phyloP scores from a whole-genome alignment of 495 filamentous ascomycete genomes.

The Tuber indicum region DNA sequence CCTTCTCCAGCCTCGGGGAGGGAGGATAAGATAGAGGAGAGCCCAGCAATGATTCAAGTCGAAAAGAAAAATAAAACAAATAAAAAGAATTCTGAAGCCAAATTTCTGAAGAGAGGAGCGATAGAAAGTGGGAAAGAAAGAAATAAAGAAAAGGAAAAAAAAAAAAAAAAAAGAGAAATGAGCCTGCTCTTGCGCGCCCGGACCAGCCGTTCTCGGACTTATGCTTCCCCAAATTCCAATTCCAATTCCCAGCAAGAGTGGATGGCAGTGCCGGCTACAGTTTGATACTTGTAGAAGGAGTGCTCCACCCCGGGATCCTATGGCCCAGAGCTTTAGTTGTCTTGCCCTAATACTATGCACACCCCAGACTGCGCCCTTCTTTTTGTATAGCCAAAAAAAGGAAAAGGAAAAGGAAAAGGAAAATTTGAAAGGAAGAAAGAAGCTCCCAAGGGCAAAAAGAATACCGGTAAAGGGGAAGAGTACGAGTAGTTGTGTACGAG shows the following conservation, averaged over 20 bases:
- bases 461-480: conserved; percentile 4
- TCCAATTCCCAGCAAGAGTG: background rate
- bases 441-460: conserved; percentile 11
- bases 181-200: conserved; percentile 8
- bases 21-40: background rate
- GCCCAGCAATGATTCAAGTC: background rate
- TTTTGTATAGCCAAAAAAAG: conserved; percentile 8
- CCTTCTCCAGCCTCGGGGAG: background rate
- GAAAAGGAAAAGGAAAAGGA: background rate
- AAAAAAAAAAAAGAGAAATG: conserved; percentile 25
- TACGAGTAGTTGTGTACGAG: too few species aligned
- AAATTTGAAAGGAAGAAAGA: background rate
- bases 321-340: background rate
- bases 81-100: conserved; percentile 35
- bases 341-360: background rate
- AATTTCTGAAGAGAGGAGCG: background rate
- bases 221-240: background rate
- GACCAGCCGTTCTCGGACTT: background rate
- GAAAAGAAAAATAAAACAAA: background rate
- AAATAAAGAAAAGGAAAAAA: background rate
- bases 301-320: background rate
- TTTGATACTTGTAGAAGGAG: background rate
- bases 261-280: background rate
- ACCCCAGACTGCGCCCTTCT: conserved; percentile 9
- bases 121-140: conserved; percentile 21